Evolutionary conservation across 2,329 filamentous ascomycete species (phyloP).

Genomic region (Clonostachys chloroleuca): DNA sequence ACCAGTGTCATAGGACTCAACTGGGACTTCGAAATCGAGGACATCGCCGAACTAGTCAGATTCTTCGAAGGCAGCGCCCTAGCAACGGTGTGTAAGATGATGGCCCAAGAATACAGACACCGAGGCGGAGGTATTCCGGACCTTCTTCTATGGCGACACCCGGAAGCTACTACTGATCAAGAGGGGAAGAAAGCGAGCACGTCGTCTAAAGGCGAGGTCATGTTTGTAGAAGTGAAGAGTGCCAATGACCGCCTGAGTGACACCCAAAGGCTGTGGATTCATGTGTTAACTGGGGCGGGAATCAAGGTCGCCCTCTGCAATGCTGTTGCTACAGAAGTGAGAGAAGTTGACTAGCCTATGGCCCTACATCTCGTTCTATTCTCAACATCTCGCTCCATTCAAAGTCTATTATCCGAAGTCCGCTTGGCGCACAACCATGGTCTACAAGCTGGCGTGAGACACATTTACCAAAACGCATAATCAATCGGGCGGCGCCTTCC

Average conservation of each 20-base stretch:
- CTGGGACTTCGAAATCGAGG: constrained; percentile 79
- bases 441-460: no score
- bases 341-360: constrained; percentile 27
- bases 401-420: no score
- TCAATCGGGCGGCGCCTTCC: no score
- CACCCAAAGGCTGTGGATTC: constrained; percentile 94
- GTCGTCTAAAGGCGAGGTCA: constrained; percentile 49
- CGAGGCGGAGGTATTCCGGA: constrained; percentile 88
- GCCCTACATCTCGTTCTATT: no score
- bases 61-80: constrained; percentile 81
- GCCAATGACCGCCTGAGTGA: constrained; percentile 93
- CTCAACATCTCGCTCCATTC: no score
- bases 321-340: constrained; percentile 50
- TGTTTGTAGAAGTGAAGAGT: constrained; percentile 78
- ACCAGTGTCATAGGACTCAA: constrained; percentile 90
- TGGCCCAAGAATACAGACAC: constrained; percentile 91
- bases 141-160: constrained; percentile 75
- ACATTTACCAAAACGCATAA: no score
- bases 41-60: constrained; percentile 71
- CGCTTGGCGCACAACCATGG: no score
- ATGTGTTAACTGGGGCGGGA: constrained; percentile 82
- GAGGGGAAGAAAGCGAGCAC: constrained; percentile 13
- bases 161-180: constrained; percentile 6
- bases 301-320: constrained; percentile 79
- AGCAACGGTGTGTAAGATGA: constrained; percentile 82